phyloP scores from a whole-genome alignment of 148 eudicot species.

The Vaccinium darrowii region DNA sequence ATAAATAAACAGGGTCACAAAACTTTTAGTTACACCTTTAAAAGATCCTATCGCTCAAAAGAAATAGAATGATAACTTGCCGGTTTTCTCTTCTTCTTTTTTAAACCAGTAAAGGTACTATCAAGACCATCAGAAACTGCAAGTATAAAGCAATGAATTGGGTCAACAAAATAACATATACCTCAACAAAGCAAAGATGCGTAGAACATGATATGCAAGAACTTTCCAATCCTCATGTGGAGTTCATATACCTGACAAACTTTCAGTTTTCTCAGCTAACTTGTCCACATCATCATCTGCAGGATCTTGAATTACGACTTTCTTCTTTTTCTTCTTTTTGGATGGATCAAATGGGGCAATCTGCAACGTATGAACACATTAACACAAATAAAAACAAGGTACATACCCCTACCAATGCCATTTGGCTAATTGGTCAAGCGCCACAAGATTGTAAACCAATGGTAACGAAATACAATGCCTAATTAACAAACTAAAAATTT shows the following conservation, averaged over 20 bases:
- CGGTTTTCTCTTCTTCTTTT: constrained; percentile 78
- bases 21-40: constrained; percentile 1
- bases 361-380: constrained; percentile 27
- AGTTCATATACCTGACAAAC: constrained; percentile 41
- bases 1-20: constrained; percentile 8
- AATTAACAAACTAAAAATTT: background rate
- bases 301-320: constrained; percentile 65
- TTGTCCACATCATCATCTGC: constrained; percentile 56
- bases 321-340: constrained; percentile 83
- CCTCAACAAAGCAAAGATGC: background rate
- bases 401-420: background rate
- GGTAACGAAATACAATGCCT: background rate
- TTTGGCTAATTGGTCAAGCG: background rate
- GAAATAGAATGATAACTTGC: constrained; percentile 29
- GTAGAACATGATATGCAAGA: background rate
- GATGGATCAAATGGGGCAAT: constrained; percentile 66
- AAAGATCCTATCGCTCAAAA: background rate
- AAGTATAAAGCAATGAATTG: background rate
- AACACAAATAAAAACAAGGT: background rate
- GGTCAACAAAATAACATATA: background rate
- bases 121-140: constrained; percentile 67
- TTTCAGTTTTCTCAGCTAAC: constrained; percentile 57
- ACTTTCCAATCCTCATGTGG: background rate
- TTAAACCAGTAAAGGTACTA: constrained; percentile 60
- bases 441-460: background rate